Base-by-base conservation (phyloP, 2,329 filamentous ascomycete species). In the Trichoderma sp. region DNA sequence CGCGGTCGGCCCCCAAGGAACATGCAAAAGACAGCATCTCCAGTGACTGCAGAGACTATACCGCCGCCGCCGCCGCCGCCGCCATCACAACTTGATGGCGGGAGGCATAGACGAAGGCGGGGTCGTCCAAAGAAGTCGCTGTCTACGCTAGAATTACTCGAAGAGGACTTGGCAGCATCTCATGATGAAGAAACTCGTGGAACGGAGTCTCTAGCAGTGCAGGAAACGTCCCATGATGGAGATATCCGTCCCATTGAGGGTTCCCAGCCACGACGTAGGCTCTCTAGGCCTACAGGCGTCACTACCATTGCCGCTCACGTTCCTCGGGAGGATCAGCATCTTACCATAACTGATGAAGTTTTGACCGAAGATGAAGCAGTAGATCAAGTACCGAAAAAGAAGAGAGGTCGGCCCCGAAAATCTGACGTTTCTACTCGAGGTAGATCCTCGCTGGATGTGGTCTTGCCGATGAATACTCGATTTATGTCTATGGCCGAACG, bases 401-500 rank as follows among this genome's bases (percentile, higher is more conserved):
- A 58, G 55, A 72, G 73, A 67, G 75, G 74, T 34, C 78, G 79
- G 11, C 78, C 77, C 50, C 74, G 74, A 50, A 73, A 70, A 62
- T 76, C 75, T 13, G 75, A 76, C 15, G 63, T 66, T 47, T 50
- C 67, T 70, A 39, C 70, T 26, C 57, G 68, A 26, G 61, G 63
- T 13, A 4, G 17, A 28, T 57, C 68, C 36, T 32, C 71, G 9
- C 53, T 70, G 23, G 67, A 69, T 28, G 71, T 50, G 13, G 55
- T 66, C 13, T 55, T 71, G 13, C 70, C 77, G 17, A 73, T 71
- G 34, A 74, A 76, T 59, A 76, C 76, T 12, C 78, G 81, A 12
- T 83, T 86, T 62, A 81, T 89, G 80, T 89, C 88, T 6, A 85
- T 90, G 84, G 83, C 84, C 47, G 87, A 89, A 74, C 83, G 86